Percentiles rank a stretch among this genome's conserved stretches.
Conservation (phyloP, 2,329 filamentous ascomycete species). For the Aspergillus sp. region DNA sequence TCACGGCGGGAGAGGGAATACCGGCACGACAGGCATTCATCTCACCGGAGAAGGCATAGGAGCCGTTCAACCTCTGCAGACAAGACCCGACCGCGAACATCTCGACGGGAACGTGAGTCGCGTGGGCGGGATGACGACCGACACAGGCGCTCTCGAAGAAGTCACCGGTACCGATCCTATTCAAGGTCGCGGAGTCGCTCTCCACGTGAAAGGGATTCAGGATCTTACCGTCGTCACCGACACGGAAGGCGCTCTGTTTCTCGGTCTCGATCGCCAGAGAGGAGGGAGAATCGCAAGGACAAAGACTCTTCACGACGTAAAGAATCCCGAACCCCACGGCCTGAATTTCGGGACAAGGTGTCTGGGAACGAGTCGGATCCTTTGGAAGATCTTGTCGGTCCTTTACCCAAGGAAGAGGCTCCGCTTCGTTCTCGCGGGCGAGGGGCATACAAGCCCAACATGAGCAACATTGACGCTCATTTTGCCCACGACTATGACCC, state of each 20-base stretch:
- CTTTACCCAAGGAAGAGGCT: conserved; percentile 51
- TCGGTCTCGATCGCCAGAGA: conserved; percentile 19
- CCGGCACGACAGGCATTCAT: conserved; percentile 23
- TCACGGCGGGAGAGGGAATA: conserved; percentile 23
- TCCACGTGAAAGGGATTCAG: conserved; percentile 12
- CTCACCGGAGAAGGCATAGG: conserved; percentile 29
- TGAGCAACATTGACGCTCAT: conserved; percentile 72
- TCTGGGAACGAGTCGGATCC: conserved; percentile 61
- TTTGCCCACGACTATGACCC: conserved; percentile 70
- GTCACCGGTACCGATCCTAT: conserved; percentile 17
- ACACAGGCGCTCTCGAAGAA: conserved; percentile 17
- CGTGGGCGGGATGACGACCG: conserved; percentile 19
- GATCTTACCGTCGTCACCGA: conserved; percentile 14
- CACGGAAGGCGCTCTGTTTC: conserved; percentile 19
- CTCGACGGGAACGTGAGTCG: conserved; percentile 23
- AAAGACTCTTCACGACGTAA: background rate
- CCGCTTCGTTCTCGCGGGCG: conserved; percentile 64
- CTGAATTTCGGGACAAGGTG: background rate
- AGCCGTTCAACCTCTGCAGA: conserved; percentile 28
- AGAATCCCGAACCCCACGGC: background rate
- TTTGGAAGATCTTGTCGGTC: conserved; percentile 74
- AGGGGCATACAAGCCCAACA: conserved; percentile 59
- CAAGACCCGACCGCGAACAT: conserved; percentile 24
- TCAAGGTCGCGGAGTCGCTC: conserved; percentile 25
- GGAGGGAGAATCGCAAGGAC: conserved; percentile 15